A percentile compares a stretch with the other conserved stretches of the same genome.
phyloP scores from a whole-genome alignment of 2,329 filamentous ascomycete species.

The Penicillium sp. region DNA sequence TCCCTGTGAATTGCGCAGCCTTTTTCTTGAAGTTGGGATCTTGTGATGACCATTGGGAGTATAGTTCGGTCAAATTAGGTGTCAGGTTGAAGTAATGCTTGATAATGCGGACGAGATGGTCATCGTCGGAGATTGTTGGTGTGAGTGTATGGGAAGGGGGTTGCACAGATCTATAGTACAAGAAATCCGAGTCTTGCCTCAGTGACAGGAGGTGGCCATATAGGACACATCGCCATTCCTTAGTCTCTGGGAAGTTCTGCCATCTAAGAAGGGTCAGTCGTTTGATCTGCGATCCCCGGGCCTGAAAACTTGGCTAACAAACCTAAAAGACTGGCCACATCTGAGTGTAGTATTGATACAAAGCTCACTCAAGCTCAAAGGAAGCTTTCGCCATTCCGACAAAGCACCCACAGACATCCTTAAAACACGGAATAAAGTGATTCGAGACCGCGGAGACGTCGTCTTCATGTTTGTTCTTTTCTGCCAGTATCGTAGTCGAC shows the following conservation, averaged over 20 bases:
- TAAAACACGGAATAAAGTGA: not conserved
- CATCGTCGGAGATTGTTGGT: slow-evolving; percentile 29
- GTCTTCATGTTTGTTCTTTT: not conserved
- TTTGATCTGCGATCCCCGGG: not conserved
- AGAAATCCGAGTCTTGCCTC: slow-evolving; percentile 66
- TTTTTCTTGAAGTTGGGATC: slow-evolving; percentile 84
- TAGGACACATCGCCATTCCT: slow-evolving; percentile 85
- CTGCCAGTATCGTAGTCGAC: not conserved
- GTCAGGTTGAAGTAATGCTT: slow-evolving; percentile 78
- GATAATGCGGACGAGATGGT: slow-evolving; percentile 66
- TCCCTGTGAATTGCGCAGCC: slow-evolving; percentile 77
- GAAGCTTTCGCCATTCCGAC: slow-evolving; percentile 80
- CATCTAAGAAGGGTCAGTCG: slow-evolving; percentile 50
- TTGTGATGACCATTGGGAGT: slow-evolving; percentile 73
- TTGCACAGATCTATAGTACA: slow-evolving; percentile 61
- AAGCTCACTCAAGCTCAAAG: slow-evolving; percentile 71
- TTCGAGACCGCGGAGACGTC: not conserved
- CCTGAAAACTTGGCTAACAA: slow-evolving; percentile 11
- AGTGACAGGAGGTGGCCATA: slow-evolving; percentile 76
- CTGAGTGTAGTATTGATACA: slow-evolving; percentile 90
- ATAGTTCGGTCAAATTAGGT: slow-evolving; percentile 66
- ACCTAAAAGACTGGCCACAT: slow-evolving; percentile 87
- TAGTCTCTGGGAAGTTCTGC: slow-evolving; percentile 62
- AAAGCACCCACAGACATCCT: slow-evolving; percentile 35
- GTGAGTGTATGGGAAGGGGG: slow-evolving; percentile 15